Conservation (phyloP, 768 basidiomycete genomes). For the Sporobolomyces roseus region DNA sequence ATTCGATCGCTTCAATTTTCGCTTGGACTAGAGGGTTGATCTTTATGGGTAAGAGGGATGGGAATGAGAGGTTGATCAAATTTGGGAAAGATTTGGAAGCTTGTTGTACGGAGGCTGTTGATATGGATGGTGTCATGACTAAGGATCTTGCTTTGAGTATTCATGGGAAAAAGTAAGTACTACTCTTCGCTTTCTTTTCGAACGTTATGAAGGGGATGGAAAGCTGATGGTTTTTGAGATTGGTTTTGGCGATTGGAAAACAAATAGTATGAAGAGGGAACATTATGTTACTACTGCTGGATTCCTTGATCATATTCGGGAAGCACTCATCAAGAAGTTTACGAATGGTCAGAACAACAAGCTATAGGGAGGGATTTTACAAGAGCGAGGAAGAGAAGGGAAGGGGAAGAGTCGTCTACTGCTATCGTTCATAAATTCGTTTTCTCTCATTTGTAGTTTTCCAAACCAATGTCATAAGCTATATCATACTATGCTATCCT, state of each 20-base stretch:
- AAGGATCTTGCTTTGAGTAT: slow-evolving; percentile 86
- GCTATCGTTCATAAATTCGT: no score
- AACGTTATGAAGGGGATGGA: no score
- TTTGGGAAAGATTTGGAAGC: slow-evolving; percentile 79
- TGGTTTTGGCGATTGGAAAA: not conserved
- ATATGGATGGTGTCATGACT: slow-evolving; percentile 41
- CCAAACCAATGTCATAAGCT: no score
- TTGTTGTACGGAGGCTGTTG: slow-evolving; percentile 77
- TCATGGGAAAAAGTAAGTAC: slow-evolving; percentile 64
- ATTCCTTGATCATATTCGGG: slow-evolving; percentile 39
- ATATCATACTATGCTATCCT: no score
- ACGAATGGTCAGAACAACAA: slow-evolving; percentile 14
- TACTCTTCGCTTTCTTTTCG: not conserved
- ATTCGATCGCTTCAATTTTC: slow-evolving; percentile 97
- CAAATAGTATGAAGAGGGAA: slow-evolving; percentile 77
- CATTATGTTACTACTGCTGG: slow-evolving; percentile 68
- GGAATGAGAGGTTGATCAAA: slow-evolving; percentile 64
- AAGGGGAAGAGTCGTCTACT: not conserved
- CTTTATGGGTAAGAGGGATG: slow-evolving; percentile 87
- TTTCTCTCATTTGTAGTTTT: no score
- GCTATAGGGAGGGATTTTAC: no score
- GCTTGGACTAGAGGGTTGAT: slow-evolving; percentile 91
- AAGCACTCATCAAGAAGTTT: slow-evolving; percentile 36
- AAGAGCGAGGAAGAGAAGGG: no score
- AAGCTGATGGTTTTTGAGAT: not conserved